A percentile compares a stretch with the other conserved stretches of the same genome.
Conservation (phyloP, 148 eudicot species). For the Rhododendron henanense region DNA sequence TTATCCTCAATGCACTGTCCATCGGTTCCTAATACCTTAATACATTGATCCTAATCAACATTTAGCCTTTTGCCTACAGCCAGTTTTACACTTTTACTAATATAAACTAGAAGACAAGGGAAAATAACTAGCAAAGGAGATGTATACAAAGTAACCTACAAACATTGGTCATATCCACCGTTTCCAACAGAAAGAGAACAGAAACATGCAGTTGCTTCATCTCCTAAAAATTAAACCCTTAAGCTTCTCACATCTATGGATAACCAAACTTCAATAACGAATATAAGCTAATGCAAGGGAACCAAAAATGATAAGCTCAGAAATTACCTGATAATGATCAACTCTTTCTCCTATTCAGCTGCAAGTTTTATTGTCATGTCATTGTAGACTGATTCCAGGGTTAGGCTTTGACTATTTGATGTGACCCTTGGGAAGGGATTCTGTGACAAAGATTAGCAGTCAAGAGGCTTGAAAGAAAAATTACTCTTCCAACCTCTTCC, state of each 20-base stretch:
- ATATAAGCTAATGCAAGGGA: neutral
- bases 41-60: neutral
- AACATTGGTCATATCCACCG: neutral
- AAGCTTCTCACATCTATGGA: neutral
- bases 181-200: neutral
- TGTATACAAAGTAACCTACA: neutral
- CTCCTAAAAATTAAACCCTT: too few species aligned
- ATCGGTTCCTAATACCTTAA: neutral
- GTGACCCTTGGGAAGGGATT: neutral
- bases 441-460: constrained; percentile 7
- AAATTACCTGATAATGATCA: constrained; percentile 11
- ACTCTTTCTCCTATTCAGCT: neutral
- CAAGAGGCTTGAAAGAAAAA: neutral
- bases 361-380: neutral
- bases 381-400: neutral
- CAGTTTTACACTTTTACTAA: neutral
- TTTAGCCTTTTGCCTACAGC: neutral
- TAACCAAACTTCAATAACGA: neutral
- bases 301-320: neutral
- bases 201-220: neutral
- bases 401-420: neutral
- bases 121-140: neutral
- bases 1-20: neutral
- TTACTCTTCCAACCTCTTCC: neutral
- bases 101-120: neutral